These are phyloP conservation scores for Brachypodium distachyon DNA, from an alignment of 202 grass and related monocot species.

Conservation along the genomic window DNA sequence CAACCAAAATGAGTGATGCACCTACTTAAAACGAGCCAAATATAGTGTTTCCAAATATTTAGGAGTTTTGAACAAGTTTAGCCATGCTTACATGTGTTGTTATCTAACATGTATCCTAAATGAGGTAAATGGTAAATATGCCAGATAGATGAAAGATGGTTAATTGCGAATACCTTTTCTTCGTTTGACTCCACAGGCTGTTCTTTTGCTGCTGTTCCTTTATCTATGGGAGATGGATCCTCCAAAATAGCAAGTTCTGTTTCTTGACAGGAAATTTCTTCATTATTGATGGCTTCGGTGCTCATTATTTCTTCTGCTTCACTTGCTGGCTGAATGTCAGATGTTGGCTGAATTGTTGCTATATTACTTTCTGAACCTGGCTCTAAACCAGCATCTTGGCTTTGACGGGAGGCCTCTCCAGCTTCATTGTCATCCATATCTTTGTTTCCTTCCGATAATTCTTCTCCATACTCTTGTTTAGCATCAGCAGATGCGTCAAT, in stretches of 20 bases:
- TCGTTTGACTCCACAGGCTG: constrained; percentile 7
- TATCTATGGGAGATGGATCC: constrained; percentile 16
- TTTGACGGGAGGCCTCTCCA: constrained; percentile 12
- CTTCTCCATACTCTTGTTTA: constrained; percentile 7
- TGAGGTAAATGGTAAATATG: background rate
- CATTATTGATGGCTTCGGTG: background rate
- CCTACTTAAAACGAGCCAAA: background rate
- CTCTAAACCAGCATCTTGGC: constrained; percentile 9
- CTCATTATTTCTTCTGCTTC: background rate
- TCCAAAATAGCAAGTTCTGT: background rate
- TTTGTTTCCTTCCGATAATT: constrained; percentile 21
- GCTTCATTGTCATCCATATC: background rate
- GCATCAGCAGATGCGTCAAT: background rate
- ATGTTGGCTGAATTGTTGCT: constrained; percentile 2
- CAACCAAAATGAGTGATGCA: background rate
- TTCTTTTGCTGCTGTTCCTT: background rate
- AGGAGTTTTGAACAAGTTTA: constrained; percentile 2
- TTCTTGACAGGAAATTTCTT: background rate
- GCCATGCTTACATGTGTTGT: background rate
- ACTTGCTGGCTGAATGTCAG: constrained; percentile 16
- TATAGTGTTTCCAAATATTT: constrained; percentile 3
- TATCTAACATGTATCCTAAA: background rate
- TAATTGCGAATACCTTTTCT: constrained; percentile 22
- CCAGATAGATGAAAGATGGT: background rate
- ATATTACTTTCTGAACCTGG: constrained; percentile 19